A percentile compares a stretch with the other conserved stretches of the same genome.
These are phyloP conservation scores for Kwoniella shandongensis DNA, from an alignment of 768 basidiomycete species.

Conservation along the genomic window DNA sequence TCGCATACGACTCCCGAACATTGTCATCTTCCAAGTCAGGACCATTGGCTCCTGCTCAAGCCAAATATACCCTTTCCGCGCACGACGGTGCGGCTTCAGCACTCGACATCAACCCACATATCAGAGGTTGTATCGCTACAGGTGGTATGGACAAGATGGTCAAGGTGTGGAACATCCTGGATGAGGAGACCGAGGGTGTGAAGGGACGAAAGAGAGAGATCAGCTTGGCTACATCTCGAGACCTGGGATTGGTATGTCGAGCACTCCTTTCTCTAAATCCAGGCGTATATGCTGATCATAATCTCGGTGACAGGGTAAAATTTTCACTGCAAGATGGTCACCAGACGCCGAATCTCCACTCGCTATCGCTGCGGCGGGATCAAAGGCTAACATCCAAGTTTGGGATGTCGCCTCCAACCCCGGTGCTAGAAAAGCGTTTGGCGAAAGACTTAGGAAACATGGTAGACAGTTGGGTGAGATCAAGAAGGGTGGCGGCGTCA, in stretches of 20 bases:
- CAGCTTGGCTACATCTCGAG: constrained; percentile 57
- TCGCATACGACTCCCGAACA: constrained; percentile 86
- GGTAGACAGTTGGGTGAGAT: constrained; percentile 61
- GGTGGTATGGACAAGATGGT: constrained; percentile 90
- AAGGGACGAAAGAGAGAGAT: constrained; percentile 46
- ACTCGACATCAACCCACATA: constrained; percentile 84
- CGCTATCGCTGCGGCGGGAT: constrained; percentile 89
- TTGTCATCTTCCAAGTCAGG: constrained; percentile 60
- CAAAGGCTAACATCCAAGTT: constrained; percentile 86
- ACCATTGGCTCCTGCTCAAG: constrained; percentile 64
- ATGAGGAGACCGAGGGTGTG: constrained; percentile 55
- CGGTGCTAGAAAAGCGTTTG: constrained; percentile 80
- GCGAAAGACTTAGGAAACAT: constrained; percentile 69
- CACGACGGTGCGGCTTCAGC: constrained; percentile 89
- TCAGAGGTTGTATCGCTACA: constrained; percentile 86
- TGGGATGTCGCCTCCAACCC: constrained; percentile 90
- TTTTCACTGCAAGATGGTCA: constrained; percentile 86
- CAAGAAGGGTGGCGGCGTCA: constrained; percentile 51
- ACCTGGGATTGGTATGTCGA: constrained; percentile 79
- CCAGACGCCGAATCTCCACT: constrained; percentile 80
- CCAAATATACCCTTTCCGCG: constrained; percentile 79
- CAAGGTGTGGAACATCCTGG: constrained; percentile 88
- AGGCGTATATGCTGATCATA: constrained; percentile 6
- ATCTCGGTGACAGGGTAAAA: constrained; percentile 71
- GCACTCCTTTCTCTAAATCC: too few species aligned